phyloP scores from a whole-genome alignment of 2,329 filamentous ascomycete genomes.

The Sclerotinia sclerotiorum region DNA sequence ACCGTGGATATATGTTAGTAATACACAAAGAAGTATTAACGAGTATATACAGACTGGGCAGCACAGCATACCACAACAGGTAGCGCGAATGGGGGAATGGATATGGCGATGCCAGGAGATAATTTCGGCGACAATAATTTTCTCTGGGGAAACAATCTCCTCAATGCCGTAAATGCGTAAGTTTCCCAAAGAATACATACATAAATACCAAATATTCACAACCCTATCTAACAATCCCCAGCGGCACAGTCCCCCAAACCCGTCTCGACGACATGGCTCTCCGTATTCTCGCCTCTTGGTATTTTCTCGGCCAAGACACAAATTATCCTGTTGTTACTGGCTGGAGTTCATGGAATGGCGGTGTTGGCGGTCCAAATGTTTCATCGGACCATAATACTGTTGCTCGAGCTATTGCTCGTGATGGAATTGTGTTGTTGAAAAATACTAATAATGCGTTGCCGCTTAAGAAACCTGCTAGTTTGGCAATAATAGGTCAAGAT shows the following conservation, averaged over 20 bases:
- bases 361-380: slow-evolving; percentile 45
- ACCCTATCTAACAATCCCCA: slow-evolving; percentile 36
- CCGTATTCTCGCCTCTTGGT: slow-evolving; percentile 64
- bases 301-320: slow-evolving; percentile 52
- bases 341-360: slow-evolving; percentile 43
- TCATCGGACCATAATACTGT: slow-evolving; percentile 62
- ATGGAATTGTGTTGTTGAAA: slow-evolving; percentile 67
- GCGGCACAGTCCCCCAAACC: slow-evolving; percentile 56
- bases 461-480: slow-evolving; percentile 52
- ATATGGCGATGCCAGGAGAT: slow-evolving; percentile 80
- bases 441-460: slow-evolving; percentile 59
- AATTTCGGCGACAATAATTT: slow-evolving; percentile 52
- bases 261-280: slow-evolving; percentile 67
- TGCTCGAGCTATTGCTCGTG: slow-evolving; percentile 54
- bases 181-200: slow-evolving; percentile 3
- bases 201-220: too few relatives aligned
- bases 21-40: background rate
- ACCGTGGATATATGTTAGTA: slow-evolving; percentile 39
- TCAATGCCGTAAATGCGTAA: slow-evolving; percentile 49
- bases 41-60: slow-evolving; percentile 60
- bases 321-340: slow-evolving; percentile 53
- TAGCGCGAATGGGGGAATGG: slow-evolving; percentile 64
- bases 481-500: slow-evolving; percentile 63
- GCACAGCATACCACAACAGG: slow-evolving; percentile 72
- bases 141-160: slow-evolving; percentile 56